Conservation (phyloP, 192 early-diverging fungal genomes). For the Coemansia sp. region DNA sequence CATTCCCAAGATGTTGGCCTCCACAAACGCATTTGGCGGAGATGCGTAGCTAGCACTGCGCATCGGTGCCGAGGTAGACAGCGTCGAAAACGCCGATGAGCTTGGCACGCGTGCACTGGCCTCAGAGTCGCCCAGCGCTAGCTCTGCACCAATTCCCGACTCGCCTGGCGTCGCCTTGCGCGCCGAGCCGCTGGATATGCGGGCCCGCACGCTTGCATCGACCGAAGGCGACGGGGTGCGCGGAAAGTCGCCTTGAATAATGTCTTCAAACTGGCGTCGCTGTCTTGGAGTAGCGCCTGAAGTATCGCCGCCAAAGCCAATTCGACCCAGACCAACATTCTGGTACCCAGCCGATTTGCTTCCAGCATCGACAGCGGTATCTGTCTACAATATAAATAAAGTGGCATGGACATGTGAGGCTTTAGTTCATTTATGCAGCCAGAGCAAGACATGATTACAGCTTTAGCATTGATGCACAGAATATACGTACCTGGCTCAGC, state of each 20-base stretch:
- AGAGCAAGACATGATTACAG: background rate
- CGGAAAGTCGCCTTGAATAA: conserved; percentile 52
- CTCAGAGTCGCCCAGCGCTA: background rate
- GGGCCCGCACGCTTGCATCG: conserved; percentile 26
- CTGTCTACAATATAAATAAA: conserved; percentile 26
- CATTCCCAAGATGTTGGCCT: conserved; percentile 33
- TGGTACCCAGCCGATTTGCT: conserved; percentile 35
- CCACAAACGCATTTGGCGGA: conserved; percentile 31
- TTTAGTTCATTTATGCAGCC: background rate
- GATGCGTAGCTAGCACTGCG: conserved; percentile 16
- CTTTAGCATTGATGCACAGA: background rate
- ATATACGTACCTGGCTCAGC: conserved; percentile 41
- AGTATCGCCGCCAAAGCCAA: conserved; percentile 16
- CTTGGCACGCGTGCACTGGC: conserved; percentile 6
- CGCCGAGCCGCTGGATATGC: conserved; percentile 6
- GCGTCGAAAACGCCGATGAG: conserved; percentile 42
- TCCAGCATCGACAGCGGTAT: conserved; percentile 17
- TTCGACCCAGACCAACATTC: conserved; percentile 22
- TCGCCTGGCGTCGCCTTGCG: background rate
- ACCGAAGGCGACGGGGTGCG: conserved; percentile 51
- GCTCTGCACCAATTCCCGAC: background rate
- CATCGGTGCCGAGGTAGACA: conserved; percentile 34
- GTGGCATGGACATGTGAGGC: background rate
- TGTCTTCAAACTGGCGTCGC: conserved; percentile 48
- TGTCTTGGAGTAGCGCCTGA: conserved; percentile 18